Evolutionary conservation across 257 asterid genomes (phyloP).

Genomic region (Solanum microdontum): DNA sequence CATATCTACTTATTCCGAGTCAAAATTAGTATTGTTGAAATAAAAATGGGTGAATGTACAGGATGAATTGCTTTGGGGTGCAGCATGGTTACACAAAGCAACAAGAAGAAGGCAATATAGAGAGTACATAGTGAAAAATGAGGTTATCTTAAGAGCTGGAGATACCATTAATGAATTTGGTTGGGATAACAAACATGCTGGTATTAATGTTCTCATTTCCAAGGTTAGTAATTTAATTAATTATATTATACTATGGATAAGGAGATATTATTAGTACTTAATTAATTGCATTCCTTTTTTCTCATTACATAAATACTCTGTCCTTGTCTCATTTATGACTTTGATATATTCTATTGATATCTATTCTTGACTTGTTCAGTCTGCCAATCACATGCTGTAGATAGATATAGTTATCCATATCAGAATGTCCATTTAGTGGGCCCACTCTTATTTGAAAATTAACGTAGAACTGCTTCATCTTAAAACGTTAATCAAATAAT

Average conservation of each 20-base stretch:
- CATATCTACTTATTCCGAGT: background rate
- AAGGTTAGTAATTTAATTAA: constrained; percentile 32
- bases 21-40: background rate
- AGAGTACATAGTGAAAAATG: constrained; percentile 68
- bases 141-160: constrained; percentile 71
- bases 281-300: background rate
- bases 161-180: constrained; percentile 87
- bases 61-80: constrained; percentile 90
- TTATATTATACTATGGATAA: background rate
- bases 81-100: constrained; percentile 97
- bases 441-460: background rate
- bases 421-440: constrained; percentile 5
- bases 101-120: constrained; percentile 51
- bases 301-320: background rate
- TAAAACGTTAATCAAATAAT: background rate
- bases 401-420: background rate
- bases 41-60: background rate
- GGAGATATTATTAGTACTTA: background rate
- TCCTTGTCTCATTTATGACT: constrained; percentile 5
- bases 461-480: background rate
- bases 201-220: constrained; percentile 79
- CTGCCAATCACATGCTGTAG: constrained; percentile 24
- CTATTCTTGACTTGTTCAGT: background rate
- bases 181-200: constrained; percentile 94
- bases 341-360: constrained; percentile 11